phyloP scores from a whole-genome alignment of 208 protist species.

The Wallacemonas sp. region DNA sequence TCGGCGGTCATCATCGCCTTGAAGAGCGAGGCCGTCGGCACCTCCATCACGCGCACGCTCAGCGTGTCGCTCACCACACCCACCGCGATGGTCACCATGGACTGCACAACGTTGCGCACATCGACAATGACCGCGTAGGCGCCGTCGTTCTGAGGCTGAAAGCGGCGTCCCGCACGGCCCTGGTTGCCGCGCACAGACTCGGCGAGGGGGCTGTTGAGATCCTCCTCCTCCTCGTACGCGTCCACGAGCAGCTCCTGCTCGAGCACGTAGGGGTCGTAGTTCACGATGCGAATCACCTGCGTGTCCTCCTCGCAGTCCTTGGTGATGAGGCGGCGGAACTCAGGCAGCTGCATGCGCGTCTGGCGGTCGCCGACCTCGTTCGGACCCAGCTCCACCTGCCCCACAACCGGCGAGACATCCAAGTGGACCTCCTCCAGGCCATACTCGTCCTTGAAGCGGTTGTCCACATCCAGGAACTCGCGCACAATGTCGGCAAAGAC shows the following conservation, averaged over 20 bases:
- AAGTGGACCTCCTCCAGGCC: constrained; percentile 78
- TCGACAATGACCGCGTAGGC: constrained; percentile 85
- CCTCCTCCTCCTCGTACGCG: constrained; percentile 72
- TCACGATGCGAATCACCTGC: constrained; percentile 82
- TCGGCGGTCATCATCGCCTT: constrained; percentile 80
- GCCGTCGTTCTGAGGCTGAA: constrained; percentile 61
- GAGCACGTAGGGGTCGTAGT: constrained; percentile 90
- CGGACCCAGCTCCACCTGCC: constrained; percentile 81
- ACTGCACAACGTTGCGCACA: constrained; percentile 81
- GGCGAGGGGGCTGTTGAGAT: constrained; percentile 57
- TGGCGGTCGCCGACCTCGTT: constrained; percentile 89
- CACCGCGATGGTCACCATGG: constrained; percentile 88
- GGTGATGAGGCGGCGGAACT: constrained; percentile 77
- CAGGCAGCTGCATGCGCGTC: constrained; percentile 79
- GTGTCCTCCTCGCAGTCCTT: constrained; percentile 83
- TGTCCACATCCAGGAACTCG: constrained; percentile 90
- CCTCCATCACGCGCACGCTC: constrained; percentile 71
- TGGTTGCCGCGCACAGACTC: constrained; percentile 55
- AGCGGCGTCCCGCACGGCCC: constrained; percentile 32
- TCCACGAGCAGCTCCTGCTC: constrained; percentile 86
- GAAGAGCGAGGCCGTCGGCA: constrained; percentile 77
- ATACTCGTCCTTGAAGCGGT: constrained; percentile 88
- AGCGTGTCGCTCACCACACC: constrained; percentile 69
- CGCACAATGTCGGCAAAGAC: constrained; percentile 82
- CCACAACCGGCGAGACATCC: constrained; percentile 80